Evolutionary conservation across 176 grass and related monocot species (phyloP).

Genomic region (Bromus sterilis): DNA sequence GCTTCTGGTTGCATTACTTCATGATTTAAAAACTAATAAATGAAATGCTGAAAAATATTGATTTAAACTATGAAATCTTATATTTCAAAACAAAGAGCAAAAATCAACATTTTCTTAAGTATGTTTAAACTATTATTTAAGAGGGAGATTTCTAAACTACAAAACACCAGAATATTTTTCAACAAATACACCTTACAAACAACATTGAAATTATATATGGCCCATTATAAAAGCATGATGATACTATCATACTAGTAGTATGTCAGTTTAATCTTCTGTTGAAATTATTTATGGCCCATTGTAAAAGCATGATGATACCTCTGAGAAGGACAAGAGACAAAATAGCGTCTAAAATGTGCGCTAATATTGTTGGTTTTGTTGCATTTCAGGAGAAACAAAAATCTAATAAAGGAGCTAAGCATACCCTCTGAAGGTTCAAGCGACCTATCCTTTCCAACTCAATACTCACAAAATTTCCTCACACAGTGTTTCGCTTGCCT

Average conservation of each 20-base stretch:
- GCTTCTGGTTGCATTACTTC: neutral
- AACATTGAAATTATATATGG: neutral
- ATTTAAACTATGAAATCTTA: neutral
- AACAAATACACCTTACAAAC: conserved; percentile 3
- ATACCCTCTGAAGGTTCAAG: conserved; percentile 50
- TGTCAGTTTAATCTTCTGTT: neutral
- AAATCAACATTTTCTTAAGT: neutral
- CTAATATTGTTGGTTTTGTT: neutral
- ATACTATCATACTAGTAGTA: neutral
- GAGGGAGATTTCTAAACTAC: neutral
- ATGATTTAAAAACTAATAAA: neutral
- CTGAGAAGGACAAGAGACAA: neutral
- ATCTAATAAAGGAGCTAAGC: conserved; percentile 62
- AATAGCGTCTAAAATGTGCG: neutral
- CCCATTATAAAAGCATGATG: neutral
- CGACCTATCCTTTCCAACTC: conserved; percentile 61
- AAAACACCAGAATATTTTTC: neutral
- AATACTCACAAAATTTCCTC: conserved; percentile 60
- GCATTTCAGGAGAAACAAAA: conserved; percentile 51
- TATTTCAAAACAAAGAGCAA: neutral
- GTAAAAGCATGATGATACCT: no score
- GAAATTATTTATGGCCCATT: no score
- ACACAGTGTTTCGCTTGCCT: conserved; percentile 74
- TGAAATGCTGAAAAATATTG: neutral
- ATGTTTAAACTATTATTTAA: neutral